Conservation (phyloP, 371 early-diverging fungal genomes). For the Mortierella sp. region DNA sequence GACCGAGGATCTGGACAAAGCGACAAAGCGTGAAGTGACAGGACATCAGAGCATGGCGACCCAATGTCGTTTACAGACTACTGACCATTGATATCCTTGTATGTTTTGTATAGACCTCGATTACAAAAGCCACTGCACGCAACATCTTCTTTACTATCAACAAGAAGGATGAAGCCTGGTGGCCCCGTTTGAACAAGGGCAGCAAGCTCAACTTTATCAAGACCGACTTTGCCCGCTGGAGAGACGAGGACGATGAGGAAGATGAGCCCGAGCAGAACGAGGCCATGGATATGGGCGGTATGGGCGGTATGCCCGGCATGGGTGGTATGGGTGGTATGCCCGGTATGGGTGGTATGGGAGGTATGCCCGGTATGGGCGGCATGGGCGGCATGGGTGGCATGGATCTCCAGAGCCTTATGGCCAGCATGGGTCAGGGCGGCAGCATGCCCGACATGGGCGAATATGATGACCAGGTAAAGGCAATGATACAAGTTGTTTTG, state of each 20-base stretch:
- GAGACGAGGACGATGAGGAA: slow-evolving; percentile 95
- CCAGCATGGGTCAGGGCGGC: slow-evolving; percentile 49
- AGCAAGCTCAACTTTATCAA: slow-evolving; percentile 81
- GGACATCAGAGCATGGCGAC: neutral
- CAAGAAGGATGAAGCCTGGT: slow-evolving; percentile 83
- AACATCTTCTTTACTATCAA: slow-evolving; percentile 73
- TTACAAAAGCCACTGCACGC: slow-evolving; percentile 77
- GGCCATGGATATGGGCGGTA: slow-evolving; percentile 75
- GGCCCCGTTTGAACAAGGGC: slow-evolving; percentile 89
- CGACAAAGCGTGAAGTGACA: neutral
- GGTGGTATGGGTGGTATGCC: slow-evolving; percentile 67
- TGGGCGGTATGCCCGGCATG: slow-evolving; percentile 62
- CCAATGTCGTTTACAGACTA: neutral
- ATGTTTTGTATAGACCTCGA: slow-evolving; percentile 69
- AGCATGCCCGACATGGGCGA: slow-evolving; percentile 31
- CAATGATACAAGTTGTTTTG: neutral
- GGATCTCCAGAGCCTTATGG: slow-evolving; percentile 50
- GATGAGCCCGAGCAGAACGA: slow-evolving; percentile 69
- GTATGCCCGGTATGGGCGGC: slow-evolving; percentile 66
- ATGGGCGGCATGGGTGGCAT: slow-evolving; percentile 47
- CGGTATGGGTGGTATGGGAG: slow-evolving; percentile 68
- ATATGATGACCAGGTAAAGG: slow-evolving; percentile 19
- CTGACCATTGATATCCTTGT: neutral
- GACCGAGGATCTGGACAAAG: neutral
- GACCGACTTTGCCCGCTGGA: slow-evolving; percentile 94